Percentiles rank a stretch among this genome's conserved stretches.
phyloP scores from a whole-genome alignment of 345 rosid species.

The Bruguiera parviflora region DNA sequence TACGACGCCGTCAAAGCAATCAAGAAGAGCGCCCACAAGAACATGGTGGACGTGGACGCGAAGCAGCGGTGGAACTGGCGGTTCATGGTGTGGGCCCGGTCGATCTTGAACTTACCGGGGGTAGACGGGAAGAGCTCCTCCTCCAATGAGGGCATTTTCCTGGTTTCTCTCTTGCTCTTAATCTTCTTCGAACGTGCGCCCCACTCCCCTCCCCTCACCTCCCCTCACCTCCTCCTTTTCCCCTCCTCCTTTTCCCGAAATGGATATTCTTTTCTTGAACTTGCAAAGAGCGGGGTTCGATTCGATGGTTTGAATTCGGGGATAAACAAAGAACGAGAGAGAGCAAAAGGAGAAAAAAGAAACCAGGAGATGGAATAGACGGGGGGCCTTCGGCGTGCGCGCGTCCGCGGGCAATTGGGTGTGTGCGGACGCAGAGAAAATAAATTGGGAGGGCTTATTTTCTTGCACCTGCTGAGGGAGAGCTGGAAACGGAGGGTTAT shows the following conservation, averaged over 20 bases:
- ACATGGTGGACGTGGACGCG: conserved; percentile 73
- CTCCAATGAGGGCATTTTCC: conserved; percentile 57
- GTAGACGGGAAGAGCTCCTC: conserved; percentile 73
- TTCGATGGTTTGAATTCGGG: too few relatives aligned
- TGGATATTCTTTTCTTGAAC: neutral
- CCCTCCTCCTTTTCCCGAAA: neutral
- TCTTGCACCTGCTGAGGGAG: neutral
- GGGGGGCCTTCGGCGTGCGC: too few relatives aligned
- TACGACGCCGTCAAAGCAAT: conserved; percentile 72
- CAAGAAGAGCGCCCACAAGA: conserved; percentile 72
- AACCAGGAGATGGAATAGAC: neutral
- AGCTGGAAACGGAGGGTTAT: neutral
- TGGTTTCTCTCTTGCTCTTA: neutral
- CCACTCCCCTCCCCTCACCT: too few relatives aligned
- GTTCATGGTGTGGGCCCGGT: conserved; percentile 28
- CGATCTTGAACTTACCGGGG: conserved; percentile 75
- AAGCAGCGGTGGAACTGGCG: conserved; percentile 69
- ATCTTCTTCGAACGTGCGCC: neutral
- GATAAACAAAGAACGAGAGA: neutral
- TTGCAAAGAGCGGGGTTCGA: too few relatives aligned
- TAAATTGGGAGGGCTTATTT: neutral
- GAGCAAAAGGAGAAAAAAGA: neutral
- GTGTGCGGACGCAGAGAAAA: neutral
- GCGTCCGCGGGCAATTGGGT: too few relatives aligned
- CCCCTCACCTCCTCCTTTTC: neutral